Evolutionary conservation across 2,329 filamentous ascomycete genomes (phyloP).

Genomic region (Chrysoporthe cubensis): DNA sequence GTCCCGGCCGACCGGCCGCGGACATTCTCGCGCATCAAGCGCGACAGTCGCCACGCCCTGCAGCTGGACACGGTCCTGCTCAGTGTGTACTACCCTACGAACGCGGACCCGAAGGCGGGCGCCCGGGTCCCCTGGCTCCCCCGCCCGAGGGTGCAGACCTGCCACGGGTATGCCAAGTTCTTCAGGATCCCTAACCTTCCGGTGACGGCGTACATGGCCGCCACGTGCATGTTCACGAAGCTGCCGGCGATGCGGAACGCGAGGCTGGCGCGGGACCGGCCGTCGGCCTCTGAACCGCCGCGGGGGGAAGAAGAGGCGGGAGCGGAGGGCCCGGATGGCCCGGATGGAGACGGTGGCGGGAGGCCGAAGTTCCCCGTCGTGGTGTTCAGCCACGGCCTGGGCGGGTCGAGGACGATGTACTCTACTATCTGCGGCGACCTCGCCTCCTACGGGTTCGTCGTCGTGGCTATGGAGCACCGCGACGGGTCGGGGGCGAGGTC

Average conservation of each 20-base stretch:
- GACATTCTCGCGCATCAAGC: slow-evolving; percentile 45
- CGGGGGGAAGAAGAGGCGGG: slow-evolving; percentile 42
- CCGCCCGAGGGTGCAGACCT: slow-evolving; percentile 57
- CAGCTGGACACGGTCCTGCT: slow-evolving; percentile 62
- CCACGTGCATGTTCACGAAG: slow-evolving; percentile 66
- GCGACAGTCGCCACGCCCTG: slow-evolving; percentile 44
- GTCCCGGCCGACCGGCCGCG: slow-evolving; percentile 54
- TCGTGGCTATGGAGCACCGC: slow-evolving; percentile 67
- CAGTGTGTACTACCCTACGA: slow-evolving; percentile 67
- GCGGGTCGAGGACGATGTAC: slow-evolving; percentile 65
- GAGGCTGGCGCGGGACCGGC: slow-evolving; percentile 58
- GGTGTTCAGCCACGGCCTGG: slow-evolving; percentile 69
- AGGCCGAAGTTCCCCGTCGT: slow-evolving; percentile 58
- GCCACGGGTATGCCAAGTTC: slow-evolving; percentile 66
- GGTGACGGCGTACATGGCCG: slow-evolving; percentile 56
- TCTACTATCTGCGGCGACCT: slow-evolving; percentile 68
- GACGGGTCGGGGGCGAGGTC: slow-evolving; percentile 67
- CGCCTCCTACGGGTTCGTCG: slow-evolving; percentile 67
- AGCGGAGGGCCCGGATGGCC: slow-evolving; percentile 35
- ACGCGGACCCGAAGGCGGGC: slow-evolving; percentile 40
- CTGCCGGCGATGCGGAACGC: slow-evolving; percentile 67
- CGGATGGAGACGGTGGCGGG: slow-evolving; percentile 25
- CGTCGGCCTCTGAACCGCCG: slow-evolving; percentile 42
- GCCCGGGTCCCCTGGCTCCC: slow-evolving; percentile 66
- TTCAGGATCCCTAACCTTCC: slow-evolving; percentile 54